These are phyloP conservation scores for Alternaria sp. DNA, from an alignment of 2,329 filamentous ascomycete species.

Conservation along the genomic window DNA sequence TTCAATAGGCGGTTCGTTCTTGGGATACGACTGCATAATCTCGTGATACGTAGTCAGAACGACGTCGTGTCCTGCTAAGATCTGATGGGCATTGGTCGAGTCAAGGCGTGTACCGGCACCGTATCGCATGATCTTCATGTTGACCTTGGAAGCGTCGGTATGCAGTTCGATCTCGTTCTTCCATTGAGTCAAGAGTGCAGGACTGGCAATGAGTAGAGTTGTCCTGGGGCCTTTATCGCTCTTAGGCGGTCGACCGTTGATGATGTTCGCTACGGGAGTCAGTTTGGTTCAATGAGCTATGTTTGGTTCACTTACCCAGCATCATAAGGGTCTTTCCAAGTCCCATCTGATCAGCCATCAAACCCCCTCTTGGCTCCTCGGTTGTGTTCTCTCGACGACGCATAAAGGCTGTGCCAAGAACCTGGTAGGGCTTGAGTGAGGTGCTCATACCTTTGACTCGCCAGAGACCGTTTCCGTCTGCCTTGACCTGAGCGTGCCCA, in stretches of 20 bases:
- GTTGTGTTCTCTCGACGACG: constrained; percentile 54
- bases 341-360: constrained; percentile 54
- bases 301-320: constrained; percentile 27
- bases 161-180: constrained; percentile 40
- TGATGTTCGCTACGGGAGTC: constrained; percentile 48
- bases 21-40: constrained; percentile 52
- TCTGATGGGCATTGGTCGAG: constrained; percentile 16
- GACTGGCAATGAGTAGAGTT: constrained; percentile 54
- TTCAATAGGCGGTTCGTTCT: constrained; percentile 46
- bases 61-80: constrained; percentile 37
- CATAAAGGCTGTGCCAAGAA: constrained; percentile 63
- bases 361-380: constrained; percentile 48
- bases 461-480: constrained; percentile 49
- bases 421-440: constrained; percentile 57
- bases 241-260: constrained; percentile 45
- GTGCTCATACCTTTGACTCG: constrained; percentile 57
- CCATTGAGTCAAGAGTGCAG: constrained; percentile 53
- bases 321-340: constrained; percentile 52
- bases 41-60: constrained; percentile 54
- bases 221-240: constrained; percentile 25
- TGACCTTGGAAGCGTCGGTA: constrained; percentile 13
- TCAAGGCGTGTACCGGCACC: constrained; percentile 31
- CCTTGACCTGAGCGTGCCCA: constrained; percentile 12
- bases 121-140: constrained; percentile 36
- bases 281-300: not conserved